Evolutionary conservation across 805 yeast species (phyloP), one percentile per base, ranked within the genome.

Genomic region (Huiozyma naganishii): DNA sequence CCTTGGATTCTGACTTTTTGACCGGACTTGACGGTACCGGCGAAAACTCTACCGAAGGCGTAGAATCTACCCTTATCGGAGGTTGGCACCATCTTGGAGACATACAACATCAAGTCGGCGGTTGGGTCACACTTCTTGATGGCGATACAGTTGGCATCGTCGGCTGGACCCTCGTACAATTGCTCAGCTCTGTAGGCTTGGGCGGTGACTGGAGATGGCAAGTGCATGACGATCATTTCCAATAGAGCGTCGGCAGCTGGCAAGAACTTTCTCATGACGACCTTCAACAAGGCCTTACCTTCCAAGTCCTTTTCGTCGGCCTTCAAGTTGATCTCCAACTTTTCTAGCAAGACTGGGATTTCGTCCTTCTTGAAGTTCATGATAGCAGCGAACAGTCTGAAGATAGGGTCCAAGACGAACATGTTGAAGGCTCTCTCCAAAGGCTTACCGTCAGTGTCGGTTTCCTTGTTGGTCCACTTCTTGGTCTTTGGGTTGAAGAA

Each of bases 11-110:
- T 86, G 68, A 90, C 95, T 86, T 90, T 90, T 81, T 83, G 87
- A 76, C 98, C 98, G 64, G 96, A 86, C 72, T 75, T 85, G 67
- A 92, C 97, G 66, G 97, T 90, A 88, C 98, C 98, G 62, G 97
- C 85, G 79, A 90, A 90, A 70, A 90, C 97, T 81, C 98, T 92
- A 75, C 98, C 98, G 78, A 90, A 92, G 68, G 98, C 98, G 83
- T 88, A 90, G 95, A 90, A 90, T 79, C 98, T 88, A 82, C 98
- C 98, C 80, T 90, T 92, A 75, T 90, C 98, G 62, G 97, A 90
- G 70, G 98, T 90, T 74, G 98, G 98, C 61, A 90, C 97, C 98
- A 90, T 90, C 95, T 90, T 90, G 75, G 97, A 92, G 67, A 90
- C 92, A 88, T 90, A 90, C 69, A 90, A 80, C 98, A 90, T 90